Evolutionary conservation across 2,329 filamentous ascomycete species (phyloP).

Genomic region (Ilyonectria sp.): DNA sequence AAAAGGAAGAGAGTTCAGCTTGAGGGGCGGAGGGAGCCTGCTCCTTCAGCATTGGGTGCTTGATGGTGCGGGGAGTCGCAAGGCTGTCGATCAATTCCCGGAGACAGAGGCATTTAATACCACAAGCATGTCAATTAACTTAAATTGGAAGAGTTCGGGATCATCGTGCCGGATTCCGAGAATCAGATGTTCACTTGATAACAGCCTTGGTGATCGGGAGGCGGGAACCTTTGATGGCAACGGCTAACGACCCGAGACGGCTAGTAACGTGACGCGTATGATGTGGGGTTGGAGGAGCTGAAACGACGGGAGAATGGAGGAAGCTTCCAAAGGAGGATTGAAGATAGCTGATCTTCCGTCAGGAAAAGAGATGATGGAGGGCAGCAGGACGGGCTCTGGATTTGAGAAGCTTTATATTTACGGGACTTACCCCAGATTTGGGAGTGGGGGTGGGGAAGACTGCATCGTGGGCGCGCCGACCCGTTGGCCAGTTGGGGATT

Average conservation of each 20-base stretch:
- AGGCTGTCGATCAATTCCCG: background rate
- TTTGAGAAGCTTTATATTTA: conserved; percentile 27
- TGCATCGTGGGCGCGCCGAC: conserved; percentile 27
- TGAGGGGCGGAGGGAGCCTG: background rate
- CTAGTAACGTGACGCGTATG: background rate
- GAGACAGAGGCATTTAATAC: background rate
- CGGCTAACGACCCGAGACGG: background rate
- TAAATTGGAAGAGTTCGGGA: background rate
- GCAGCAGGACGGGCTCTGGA: conserved; percentile 12
- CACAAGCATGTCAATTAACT: background rate
- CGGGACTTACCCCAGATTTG: conserved; percentile 28
- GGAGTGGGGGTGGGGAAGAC: conserved; percentile 46
- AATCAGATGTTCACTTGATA: background rate
- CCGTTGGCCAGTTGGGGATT: conserved; percentile 37
- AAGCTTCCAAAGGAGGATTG: background rate
- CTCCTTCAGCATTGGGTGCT: background rate
- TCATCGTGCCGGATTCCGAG: background rate
- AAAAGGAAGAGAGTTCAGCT: conserved; percentile 15
- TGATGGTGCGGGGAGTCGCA: background rate
- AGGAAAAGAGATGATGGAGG: conserved; percentile 1
- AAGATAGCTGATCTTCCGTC: background rate
- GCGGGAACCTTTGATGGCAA: background rate
- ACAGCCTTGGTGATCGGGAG: background rate
- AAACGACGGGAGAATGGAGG: background rate
- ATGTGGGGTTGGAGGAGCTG: background rate